phyloP scores from a whole-genome alignment of 345 rosid genomes.

The Melaleuca alternifolia region DNA sequence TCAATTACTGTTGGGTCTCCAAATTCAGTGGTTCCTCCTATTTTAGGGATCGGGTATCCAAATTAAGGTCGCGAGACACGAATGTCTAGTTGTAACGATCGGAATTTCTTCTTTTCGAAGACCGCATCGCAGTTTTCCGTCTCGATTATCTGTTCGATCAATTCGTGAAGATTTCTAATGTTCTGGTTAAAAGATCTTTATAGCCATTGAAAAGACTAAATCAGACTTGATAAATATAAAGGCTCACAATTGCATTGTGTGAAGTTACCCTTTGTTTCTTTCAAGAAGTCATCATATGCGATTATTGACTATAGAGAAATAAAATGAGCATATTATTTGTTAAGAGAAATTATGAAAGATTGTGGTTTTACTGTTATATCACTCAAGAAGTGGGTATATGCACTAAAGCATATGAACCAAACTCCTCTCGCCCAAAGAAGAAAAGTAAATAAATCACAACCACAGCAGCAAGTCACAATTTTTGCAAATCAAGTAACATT shows the following conservation, averaged over 20 bases:
- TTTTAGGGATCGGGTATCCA: background rate
- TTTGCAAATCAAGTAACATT: background rate
- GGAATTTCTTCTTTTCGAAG: background rate
- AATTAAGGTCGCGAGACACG: background rate
- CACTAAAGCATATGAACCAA: background rate
- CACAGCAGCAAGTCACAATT: accelerated
- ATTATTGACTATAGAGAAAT: background rate
- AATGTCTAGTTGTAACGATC: background rate
- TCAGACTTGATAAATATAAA: background rate
- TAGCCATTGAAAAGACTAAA: background rate
- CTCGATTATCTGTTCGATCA: background rate
- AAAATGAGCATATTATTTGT: background rate
- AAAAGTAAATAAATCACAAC: background rate
- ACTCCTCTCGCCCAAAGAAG: background rate
- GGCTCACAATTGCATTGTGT: background rate
- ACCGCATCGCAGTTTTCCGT: background rate
- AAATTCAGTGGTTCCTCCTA: no score
- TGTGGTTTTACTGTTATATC: no score
- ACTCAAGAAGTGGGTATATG: background rate
- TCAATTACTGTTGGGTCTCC: background rate
- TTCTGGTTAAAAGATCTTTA: background rate
- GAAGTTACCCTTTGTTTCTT: no score
- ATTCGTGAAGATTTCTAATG: background rate
- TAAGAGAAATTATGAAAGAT: no score
- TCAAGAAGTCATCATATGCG: no score